Evolutionary conservation across 805 yeast species (phyloP), one percentile per base, ranked within the genome.

Genomic region (Tetrapisispora namnaoensis): DNA sequence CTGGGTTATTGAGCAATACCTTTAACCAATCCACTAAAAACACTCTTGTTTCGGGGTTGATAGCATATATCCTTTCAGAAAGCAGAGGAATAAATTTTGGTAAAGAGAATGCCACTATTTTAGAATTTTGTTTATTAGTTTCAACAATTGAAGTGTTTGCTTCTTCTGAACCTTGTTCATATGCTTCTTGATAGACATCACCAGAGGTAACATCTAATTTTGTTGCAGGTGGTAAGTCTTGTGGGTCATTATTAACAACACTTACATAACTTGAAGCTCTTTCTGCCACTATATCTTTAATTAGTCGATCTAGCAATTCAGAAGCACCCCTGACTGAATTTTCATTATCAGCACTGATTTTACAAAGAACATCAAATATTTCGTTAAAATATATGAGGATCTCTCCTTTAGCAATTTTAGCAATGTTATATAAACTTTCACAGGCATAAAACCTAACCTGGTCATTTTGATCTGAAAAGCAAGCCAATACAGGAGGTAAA

Each of bases 401-500:
- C 66, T 93, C 98, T 28, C 98, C 98, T 56, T 95, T 81, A 3
- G 98, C 95, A 20, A 93, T 95, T 61, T 93, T 93, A 43, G 98
- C 95, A 42, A 93, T 90, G 67, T 93, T 93, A 67, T 93, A 93
- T 52, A 93, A 73, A 44, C 95, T 84, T 61, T 93, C 99, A 69
- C 98, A 93, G 0, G 99, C 97, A 65, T 89, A 93, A 60, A 93
- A 93, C 48, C 99, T 75, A 9, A 93, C 99, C 55, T 95, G 79
- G n/a, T 96, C 91, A 64, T 93, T 96, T 51, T 93, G 96, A 61
- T 93, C 99, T 45, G 95, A 91, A 65, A 93, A 93, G 51, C 97
- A 91, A 0, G 96, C 91, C 57, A 93, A 72, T 14, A 93, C 95
- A 0, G 99, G 97, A 52, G 87, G 93, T 53, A 93, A 79, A 49